Percentiles rank a stretch among this genome's conserved stretches.
Evolutionary conservation across 169 alveolate genomes (phyloP).

Genomic region (Babesia ovata): DNA sequence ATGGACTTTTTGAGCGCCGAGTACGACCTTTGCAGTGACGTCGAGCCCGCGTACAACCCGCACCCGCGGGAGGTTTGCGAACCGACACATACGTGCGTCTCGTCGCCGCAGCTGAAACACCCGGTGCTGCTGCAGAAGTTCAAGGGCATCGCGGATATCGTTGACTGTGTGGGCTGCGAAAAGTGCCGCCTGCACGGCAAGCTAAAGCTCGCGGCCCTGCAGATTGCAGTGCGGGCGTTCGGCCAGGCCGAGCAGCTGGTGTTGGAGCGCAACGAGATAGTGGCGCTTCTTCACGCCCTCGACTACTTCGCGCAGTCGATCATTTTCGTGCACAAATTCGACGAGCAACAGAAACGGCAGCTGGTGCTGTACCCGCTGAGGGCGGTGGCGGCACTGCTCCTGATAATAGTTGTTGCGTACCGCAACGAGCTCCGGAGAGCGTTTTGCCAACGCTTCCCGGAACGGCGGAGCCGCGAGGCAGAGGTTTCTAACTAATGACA

Average conservation of each 20-base stretch:
- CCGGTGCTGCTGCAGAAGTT: conserved; percentile 55
- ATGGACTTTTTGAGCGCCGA: conserved; percentile 28
- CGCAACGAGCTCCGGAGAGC: conserved; percentile 29
- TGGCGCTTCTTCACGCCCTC: conserved; percentile 82
- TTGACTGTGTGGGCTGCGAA: conserved; percentile 90
- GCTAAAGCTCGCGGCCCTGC: conserved; percentile 88
- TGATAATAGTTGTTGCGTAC: conserved; percentile 35
- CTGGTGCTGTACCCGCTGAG: conserved; percentile 51
- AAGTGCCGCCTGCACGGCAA: conserved; percentile 91
- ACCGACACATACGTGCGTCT: conserved; percentile 1
- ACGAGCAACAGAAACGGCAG: conserved; percentile 26
- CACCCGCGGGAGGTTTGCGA: conserved; percentile 22
- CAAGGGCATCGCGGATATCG: conserved; percentile 73
- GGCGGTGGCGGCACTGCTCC: conserved; percentile 35
- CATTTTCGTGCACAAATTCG: conserved; percentile 63
- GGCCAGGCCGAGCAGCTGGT: conserved; percentile 48
- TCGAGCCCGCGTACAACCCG: conserved; percentile 14
- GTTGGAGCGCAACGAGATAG: conserved; percentile 83
- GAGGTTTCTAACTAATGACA: background rate
- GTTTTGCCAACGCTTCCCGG: conserved; percentile 9
- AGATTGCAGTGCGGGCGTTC: conserved; percentile 82
- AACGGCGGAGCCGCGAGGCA: background rate
- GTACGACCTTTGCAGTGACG: conserved; percentile 39
- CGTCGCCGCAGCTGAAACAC: conserved; percentile 25
- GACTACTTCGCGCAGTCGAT: conserved; percentile 83